Base-by-base conservation (phyloP, 2,329 filamentous ascomycete genomes). In the Cyclaneusma minus region DNA sequence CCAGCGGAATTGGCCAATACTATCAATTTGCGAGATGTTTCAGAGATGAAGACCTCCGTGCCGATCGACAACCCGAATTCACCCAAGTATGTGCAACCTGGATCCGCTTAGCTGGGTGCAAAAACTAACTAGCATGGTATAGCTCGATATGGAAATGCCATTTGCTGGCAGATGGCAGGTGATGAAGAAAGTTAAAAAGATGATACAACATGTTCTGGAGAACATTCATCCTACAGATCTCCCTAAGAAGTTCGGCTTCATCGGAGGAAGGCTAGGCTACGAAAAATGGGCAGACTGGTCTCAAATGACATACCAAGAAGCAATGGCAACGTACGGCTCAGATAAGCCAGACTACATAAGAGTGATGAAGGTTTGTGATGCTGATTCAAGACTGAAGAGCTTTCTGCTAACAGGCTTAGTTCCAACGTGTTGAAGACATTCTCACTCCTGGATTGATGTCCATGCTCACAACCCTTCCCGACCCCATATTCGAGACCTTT, bases 21-120 rank as follows among this genome's bases (percentile, higher is more conserved):
- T 91, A 77, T 50, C 89, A 98, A 43, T 83, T 94, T 54, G 91
- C 89, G 2, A 76, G 73, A 36, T 98, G 89, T 46, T 98, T 94
- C 52, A 74, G 89, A 9, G 91, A 98, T 44, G 89, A 98, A 47
- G 91, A 95, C 49, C 60, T 89, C 18, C 68, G 89, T 12, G 81
- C 87, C 1, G 91, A 98, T 49, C 65, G 89, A 21, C 89, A 98
- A 45, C 91, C 89, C 0, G 89, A 98, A 47, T 98, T 98, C 45
- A 94, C 89, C 1, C 84, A 92, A 59, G 77, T 80, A 51, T 41
- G 47, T 33, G 18, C 11, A 19, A 18, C 16, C 7, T 19, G 13
- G 7, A 14, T 6, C 9, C 11, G 4, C 21, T 3, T 12, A 13
- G 12, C n/a, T n/a, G 4, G 20, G 2, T 13, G 18, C 16, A 23